These are phyloP conservation scores for Friedmanniomyces simplex DNA, from an alignment of 495 filamentous ascomycete species.

Conservation along the genomic window DNA sequence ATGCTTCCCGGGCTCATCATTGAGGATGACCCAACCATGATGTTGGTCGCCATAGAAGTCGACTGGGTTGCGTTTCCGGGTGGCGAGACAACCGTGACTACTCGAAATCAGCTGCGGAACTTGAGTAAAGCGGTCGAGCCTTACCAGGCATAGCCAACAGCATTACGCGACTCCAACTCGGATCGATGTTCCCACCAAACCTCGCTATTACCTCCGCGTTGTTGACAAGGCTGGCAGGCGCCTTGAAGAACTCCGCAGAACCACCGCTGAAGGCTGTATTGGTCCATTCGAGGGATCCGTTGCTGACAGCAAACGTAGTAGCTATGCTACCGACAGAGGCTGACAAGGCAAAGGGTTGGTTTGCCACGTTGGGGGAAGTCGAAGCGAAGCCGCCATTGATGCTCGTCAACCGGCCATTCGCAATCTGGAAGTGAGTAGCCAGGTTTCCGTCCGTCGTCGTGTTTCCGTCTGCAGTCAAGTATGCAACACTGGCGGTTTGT, in stretches of 20 bases:
- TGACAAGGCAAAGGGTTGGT: constrained; percentile 8
- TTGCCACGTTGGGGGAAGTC: not conserved
- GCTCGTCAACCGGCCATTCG: constrained; percentile 8
- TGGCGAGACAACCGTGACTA: not conserved
- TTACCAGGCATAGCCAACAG: constrained; percentile 8
- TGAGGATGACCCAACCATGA: not conserved
- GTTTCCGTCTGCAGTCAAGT: constrained; percentile 18
- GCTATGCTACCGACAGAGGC: not conserved
- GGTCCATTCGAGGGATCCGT: constrained; percentile 10
- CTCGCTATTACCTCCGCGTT: constrained; percentile 15
- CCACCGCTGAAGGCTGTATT: constrained; percentile 19
- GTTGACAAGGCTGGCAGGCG: not conserved
- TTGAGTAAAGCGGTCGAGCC: not conserved
- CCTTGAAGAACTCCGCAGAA: constrained; percentile 16
- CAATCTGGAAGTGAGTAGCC: constrained; percentile 15
- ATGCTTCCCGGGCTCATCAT: not conserved
- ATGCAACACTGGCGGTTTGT: not conserved
- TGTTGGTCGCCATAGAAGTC: not conserved
- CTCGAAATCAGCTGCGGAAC: not conserved
- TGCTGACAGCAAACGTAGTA: constrained; percentile 11
- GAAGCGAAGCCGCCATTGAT: constrained; percentile 8
- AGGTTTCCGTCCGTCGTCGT: constrained; percentile 15
- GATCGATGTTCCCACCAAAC: constrained; percentile 8
- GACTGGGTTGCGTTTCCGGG: not conserved
- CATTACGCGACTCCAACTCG: constrained; percentile 8